Percentiles rank a stretch among this genome's conserved stretches.
Evolutionary conservation across 345 rosid genomes (phyloP).

Genomic region (Euphorbia tirucalli): DNA sequence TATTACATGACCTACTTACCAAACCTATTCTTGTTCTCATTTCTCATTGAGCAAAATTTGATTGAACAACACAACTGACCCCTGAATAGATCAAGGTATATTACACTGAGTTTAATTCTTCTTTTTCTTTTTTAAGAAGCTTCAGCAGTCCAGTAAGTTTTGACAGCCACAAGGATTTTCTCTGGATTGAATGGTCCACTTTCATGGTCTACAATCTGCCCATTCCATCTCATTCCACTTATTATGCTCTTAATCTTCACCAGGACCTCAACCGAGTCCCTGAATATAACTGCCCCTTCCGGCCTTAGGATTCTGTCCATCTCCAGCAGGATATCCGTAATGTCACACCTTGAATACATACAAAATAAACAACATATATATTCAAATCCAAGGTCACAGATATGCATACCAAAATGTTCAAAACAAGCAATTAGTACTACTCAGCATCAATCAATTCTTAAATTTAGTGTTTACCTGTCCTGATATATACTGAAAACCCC

Average conservation of each 20-base stretch:
- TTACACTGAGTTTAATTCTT: constrained; percentile 15
- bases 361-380: neutral
- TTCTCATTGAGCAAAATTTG: constrained; percentile 9
- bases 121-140: constrained; percentile 17
- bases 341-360: constrained; percentile 62
- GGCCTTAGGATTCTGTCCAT: constrained; percentile 96
- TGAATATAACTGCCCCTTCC: constrained; percentile 86
- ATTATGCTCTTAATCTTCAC: constrained; percentile 66
- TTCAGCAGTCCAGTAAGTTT: constrained; percentile 87
- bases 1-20: neutral
- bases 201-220: constrained; percentile 81
- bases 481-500: constrained; percentile 78
- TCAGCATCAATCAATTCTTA: too few species aligned
- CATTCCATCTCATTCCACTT: constrained; percentile 87
- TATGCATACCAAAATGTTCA: neutral
- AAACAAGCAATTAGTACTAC: neutral
- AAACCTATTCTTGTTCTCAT: neutral
- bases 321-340: constrained; percentile 77
- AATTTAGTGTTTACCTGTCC: constrained; percentile 45
- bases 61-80: neutral
- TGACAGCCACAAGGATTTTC: constrained; percentile 85
- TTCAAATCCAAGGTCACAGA: neutral
- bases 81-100: neutral
- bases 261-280: constrained; percentile 82
- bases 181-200: constrained; percentile 93